A percentile compares a stretch with the other conserved stretches of the same genome.
Evolutionary conservation across 306 rosid genomes (phyloP).

Genomic region (Quercus gilva): DNA sequence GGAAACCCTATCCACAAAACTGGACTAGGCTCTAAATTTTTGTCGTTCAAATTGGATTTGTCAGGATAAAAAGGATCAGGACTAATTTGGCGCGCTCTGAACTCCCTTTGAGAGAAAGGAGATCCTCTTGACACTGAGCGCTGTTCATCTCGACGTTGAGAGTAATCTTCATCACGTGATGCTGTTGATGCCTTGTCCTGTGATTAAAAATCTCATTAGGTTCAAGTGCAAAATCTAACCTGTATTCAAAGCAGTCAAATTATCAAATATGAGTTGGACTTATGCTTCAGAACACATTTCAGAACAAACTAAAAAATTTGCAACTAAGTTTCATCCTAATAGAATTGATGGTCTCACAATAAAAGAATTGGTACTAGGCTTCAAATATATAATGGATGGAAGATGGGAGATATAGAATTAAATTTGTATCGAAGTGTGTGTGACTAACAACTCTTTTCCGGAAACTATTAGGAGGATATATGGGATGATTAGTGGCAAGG

Average conservation of each 20-base stretch:
- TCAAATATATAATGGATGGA: neutral
- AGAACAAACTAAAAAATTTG: neutral
- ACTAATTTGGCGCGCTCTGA: slow-evolving; percentile 53
- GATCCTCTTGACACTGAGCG: slow-evolving; percentile 56
- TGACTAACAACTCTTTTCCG: neutral
- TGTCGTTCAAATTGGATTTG: slow-evolving; percentile 64
- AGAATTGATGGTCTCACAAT: neutral
- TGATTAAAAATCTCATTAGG: slow-evolving; percentile 36
- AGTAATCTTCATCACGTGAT: slow-evolving; percentile 56
- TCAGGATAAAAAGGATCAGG: slow-evolving; percentile 61
- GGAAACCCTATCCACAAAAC: slow-evolving; percentile 99
- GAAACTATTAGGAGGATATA: neutral
- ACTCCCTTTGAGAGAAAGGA: slow-evolving; percentile 62
- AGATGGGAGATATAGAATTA: neutral
- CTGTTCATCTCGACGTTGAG: slow-evolving; percentile 56
- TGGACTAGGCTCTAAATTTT: slow-evolving; percentile 83
- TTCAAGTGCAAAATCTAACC: slow-evolving; percentile 25
- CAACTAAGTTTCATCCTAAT: slow-evolving; percentile 10
- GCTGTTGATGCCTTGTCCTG: slow-evolving; percentile 77
- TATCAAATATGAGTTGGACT: slow-evolving; percentile 1
- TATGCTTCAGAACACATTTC: neutral
- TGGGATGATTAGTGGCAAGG: neutral
- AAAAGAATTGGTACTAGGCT: neutral
- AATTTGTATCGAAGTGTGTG: neutral
- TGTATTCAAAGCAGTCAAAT: slow-evolving; percentile 10